A percentile compares a stretch with the other conserved stretches of the same genome.
Conservation (phyloP, 345 rosid genomes). For the Litchi chinensis region DNA sequence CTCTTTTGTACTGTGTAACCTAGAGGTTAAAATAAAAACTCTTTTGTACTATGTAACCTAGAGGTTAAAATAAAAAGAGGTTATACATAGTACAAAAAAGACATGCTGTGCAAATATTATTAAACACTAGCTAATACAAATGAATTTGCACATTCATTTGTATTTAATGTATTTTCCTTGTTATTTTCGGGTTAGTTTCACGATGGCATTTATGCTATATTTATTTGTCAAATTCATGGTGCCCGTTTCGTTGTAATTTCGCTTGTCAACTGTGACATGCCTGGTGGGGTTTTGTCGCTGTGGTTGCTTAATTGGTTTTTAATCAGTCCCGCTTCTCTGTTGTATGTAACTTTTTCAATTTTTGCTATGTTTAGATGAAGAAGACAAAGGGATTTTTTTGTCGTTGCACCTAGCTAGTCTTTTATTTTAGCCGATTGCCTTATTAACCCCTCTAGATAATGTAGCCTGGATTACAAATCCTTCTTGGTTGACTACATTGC, state of each 20-base stretch:
- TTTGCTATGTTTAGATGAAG: background rate
- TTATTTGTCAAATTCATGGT: slow-evolving; percentile 32
- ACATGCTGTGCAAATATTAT: too few relatives aligned
- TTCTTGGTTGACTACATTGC: background rate
- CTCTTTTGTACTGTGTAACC: too few relatives aligned
- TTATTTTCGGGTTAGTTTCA: too few relatives aligned
- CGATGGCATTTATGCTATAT: slow-evolving; percentile 22
- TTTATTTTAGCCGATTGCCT: background rate
- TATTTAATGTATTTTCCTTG: too few relatives aligned
- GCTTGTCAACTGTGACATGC: background rate
- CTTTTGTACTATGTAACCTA: too few relatives aligned
- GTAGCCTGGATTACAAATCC: background rate
- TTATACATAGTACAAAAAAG: too few relatives aligned
- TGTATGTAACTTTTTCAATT: slow-evolving; percentile 26
- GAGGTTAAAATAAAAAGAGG: too few relatives aligned
- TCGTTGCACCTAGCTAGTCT: background rate
- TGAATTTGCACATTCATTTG: too few relatives aligned
- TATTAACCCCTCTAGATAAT: background rate
- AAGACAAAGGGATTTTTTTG: background rate
- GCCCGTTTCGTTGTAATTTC: slow-evolving; percentile 35
- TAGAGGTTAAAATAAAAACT: too few relatives aligned
- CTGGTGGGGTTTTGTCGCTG: slow-evolving; percentile 23
- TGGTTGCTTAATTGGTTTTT: slow-evolving; percentile 14
- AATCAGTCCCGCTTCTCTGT: slow-evolving; percentile 15
- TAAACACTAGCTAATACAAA: too few relatives aligned